phyloP scores from a whole-genome alignment of 2,329 filamentous ascomycete species.

The Cercospora sp. region DNA sequence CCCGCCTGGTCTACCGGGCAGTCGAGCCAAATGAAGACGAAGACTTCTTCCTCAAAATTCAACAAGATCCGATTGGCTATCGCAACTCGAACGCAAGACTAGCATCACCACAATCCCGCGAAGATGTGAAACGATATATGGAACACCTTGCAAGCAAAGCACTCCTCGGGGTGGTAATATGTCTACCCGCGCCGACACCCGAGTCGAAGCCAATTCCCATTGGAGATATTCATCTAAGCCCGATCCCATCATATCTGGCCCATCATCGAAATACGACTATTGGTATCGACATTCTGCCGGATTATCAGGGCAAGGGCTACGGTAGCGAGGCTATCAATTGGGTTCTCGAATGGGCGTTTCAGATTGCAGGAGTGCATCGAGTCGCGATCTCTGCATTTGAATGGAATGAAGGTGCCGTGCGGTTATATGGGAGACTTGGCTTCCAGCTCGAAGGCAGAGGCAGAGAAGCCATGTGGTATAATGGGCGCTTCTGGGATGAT shows the following conservation, averaged over 20 bases:
- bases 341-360: slow-evolving; percentile 52
- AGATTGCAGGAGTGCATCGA: slow-evolving; percentile 47
- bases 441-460: slow-evolving; percentile 49
- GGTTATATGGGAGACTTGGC: slow-evolving; percentile 50
- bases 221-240: slow-evolving; percentile 38
- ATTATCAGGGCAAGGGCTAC: slow-evolving; percentile 47
- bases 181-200: slow-evolving; percentile 30
- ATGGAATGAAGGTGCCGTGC: slow-evolving; percentile 48
- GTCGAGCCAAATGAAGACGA: slow-evolving; percentile 35
- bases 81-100: slow-evolving; percentile 28
- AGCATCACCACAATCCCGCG: slow-evolving; percentile 36
- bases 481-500: slow-evolving; percentile 43
- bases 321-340: slow-evolving; percentile 52
- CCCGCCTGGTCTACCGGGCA: slow-evolving; percentile 45
- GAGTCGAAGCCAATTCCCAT: slow-evolving; percentile 25
- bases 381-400: slow-evolving; percentile 46
- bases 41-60: slow-evolving; percentile 32
- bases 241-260: slow-evolving; percentile 17
- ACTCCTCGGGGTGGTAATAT: slow-evolving; percentile 44
- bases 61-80: slow-evolving; percentile 23
- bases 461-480: slow-evolving; percentile 46
- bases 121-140: slow-evolving; percentile 33
- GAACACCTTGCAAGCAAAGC: slow-evolving; percentile 29
- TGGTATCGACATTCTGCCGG: slow-evolving; percentile 41
- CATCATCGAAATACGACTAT: slow-evolving; percentile 50